Conservation (phyloP, 805 yeast genomes). For the Kluyveromyces lactis region DNA sequence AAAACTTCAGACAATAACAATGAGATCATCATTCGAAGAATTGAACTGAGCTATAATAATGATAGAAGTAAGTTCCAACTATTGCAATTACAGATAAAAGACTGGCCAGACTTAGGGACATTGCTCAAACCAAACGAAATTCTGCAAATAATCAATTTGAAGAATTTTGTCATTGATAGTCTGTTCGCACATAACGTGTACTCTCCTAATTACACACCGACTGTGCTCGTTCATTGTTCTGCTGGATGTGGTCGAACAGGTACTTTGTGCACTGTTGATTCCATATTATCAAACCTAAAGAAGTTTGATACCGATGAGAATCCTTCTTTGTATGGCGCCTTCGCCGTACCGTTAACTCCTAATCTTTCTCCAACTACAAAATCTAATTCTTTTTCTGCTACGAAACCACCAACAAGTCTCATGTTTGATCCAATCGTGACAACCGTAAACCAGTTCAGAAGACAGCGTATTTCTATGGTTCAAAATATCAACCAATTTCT, state of each 20-base stretch:
- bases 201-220: slow-evolving; percentile 31
- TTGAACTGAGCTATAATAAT: slow-evolving; percentile 33
- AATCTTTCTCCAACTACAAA: neutral
- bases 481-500: slow-evolving; percentile 71
- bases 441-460: slow-evolving; percentile 57
- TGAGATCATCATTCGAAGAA: slow-evolving; percentile 26
- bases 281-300: slow-evolving; percentile 35
- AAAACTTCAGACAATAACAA: slow-evolving; percentile 14
- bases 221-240: slow-evolving; percentile 79
- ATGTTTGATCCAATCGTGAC: slow-evolving; percentile 48
- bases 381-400: neutral
- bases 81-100: slow-evolving; percentile 64
- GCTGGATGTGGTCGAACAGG: slow-evolving; percentile 98
- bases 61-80: slow-evolving; percentile 35
- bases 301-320: slow-evolving; percentile 11
- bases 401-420: neutral
- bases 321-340: neutral
- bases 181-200: slow-evolving; percentile 10
- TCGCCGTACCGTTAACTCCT: neutral
- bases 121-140: slow-evolving; percentile 49
- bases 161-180: slow-evolving; percentile 34
- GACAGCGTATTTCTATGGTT: slow-evolving; percentile 77
- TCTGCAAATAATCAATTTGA: slow-evolving; percentile 42
- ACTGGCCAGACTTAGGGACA: slow-evolving; percentile 82
- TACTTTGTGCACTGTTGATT: slow-evolving; percentile 68